Base-by-base conservation (phyloP, 163 green algal species). In the Chlorella variabilis region DNA sequence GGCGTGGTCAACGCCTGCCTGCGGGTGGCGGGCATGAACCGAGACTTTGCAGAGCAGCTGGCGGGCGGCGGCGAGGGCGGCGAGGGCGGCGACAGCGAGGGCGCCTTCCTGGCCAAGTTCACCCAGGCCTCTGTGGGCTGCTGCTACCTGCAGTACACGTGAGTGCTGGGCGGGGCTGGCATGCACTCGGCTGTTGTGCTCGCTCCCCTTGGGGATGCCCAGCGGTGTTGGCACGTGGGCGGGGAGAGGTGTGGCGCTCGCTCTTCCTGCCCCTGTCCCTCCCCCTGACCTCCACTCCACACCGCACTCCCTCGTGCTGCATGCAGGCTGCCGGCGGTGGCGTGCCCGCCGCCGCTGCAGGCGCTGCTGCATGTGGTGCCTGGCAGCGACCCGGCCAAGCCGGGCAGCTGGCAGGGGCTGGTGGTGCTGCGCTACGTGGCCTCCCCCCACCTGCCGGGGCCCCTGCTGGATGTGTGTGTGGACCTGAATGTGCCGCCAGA, bases 321-420 rank as follows among this genome's bases (percentile, higher is more conserved):
- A 31, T 87, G 86, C 71, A 74, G 71, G 25, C 66, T 93, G 45
- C 89, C 89, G 31, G 74, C 83, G 9, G 66, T 87, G 38, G 88
- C 89, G 23, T 84, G 73, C 33, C 42, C 69, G 23, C 88, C 89
- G 56, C 89, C 89, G 23, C 31, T 92, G 45, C 67, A 88, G 68
- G 65, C 84, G 6, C 42, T 81, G 45, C 67, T 92, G 48, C 82
- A 51, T 15, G 33, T 84, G 29, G n/a, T 81, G 21, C 78, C 58
- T 6, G 61, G 63, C 29, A 4, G 58, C 23, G 61, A 67, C 73
- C 54, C 41, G 38, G n/a, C 58, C 39, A 65, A 82, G 56, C 31
- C 67, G 18, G 49, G 38, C n/a, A 29, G n/a, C 58, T 83, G 71
- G 49, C 49, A 83, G 80, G 66, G 80, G 36, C 61, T 90, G 76